phyloP scores from a whole-genome alignment of 805 yeast species.

The Wickerhamiella allomyrinae region DNA sequence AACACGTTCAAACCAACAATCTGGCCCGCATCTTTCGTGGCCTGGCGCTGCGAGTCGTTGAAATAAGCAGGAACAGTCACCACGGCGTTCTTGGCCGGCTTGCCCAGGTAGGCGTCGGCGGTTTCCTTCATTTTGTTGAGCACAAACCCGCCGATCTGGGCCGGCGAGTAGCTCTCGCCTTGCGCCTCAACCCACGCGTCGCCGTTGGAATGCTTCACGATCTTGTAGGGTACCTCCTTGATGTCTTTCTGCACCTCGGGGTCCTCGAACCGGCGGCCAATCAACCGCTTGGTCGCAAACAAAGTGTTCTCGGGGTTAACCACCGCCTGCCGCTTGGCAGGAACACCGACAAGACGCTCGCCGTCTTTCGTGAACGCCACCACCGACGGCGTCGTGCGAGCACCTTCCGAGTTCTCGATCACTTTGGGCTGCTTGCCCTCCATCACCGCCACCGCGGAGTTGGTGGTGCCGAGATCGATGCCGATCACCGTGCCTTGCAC shows the following conservation, averaged over 20 bases:
- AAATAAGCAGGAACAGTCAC: slow-evolving; percentile 85
- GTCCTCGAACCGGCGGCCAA: slow-evolving; percentile 86
- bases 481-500: slow-evolving; percentile 58
- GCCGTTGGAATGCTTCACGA: slow-evolving; percentile 79
- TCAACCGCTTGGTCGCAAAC: slow-evolving; percentile 87
- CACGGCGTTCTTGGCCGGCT: slow-evolving; percentile 75
- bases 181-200: slow-evolving; percentile 94
- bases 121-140: slow-evolving; percentile 97
- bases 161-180: slow-evolving; percentile 81
- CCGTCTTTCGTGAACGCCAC: slow-evolving; percentile 90
- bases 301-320: slow-evolving; percentile 89
- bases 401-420: slow-evolving; percentile 65
- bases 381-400: slow-evolving; percentile 79
- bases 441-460: slow-evolving; percentile 78
- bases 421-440: slow-evolving; percentile 67
- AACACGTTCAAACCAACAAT: slow-evolving; percentile 86
- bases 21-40: slow-evolving; percentile 94
- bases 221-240: slow-evolving; percentile 77
- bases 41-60: slow-evolving; percentile 86
- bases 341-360: slow-evolving; percentile 82
- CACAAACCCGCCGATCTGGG: slow-evolving; percentile 87
- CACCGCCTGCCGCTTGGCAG: slow-evolving; percentile 93
- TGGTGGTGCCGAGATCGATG: slow-evolving; percentile 78
- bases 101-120: slow-evolving; percentile 84
- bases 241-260: slow-evolving; percentile 82